Percentiles rank a stretch among this genome's conserved stretches.
Conservation (phyloP, 768 basidiomycete species). For the Lentinula edodes region DNA sequence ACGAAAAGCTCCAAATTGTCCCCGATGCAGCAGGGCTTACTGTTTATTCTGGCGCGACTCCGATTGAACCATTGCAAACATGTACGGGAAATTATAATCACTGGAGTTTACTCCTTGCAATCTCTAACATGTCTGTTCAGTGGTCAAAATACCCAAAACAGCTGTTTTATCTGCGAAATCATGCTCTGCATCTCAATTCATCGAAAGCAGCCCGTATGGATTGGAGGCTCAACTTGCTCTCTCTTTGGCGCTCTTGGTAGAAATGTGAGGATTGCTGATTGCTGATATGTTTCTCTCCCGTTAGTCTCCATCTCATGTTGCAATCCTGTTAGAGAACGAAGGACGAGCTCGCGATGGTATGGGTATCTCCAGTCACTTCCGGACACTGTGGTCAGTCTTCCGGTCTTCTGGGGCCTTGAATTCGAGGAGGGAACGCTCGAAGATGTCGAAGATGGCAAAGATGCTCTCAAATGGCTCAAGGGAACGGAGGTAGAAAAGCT, state of each 20-base stretch:
- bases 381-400: constrained; percentile 42
- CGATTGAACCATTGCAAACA: constrained; percentile 25
- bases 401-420: constrained; percentile 51
- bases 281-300: neutral
- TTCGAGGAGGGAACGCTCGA: neutral
- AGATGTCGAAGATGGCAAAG: constrained; percentile 26
- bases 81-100: constrained; percentile 11
- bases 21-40: constrained; percentile 23
- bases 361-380: constrained; percentile 66
- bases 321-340: constrained; percentile 35
- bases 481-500: constrained; percentile 32
- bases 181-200: constrained; percentile 39
- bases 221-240: constrained; percentile 55
- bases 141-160: constrained; percentile 59
- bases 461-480: constrained; percentile 31
- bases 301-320: neutral
- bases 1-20: constrained; percentile 34
- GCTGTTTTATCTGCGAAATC: constrained; percentile 57
- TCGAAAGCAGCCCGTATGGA: constrained; percentile 46
- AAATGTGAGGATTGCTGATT: constrained; percentile 43
- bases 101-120: neutral
- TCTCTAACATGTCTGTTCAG: constrained; percentile 24
- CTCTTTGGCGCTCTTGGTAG: constrained; percentile 57
- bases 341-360: constrained; percentile 49
- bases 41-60: constrained; percentile 27